Percentiles rank a stretch among this genome's conserved stretches.
Conservation (phyloP, 1,284 basidiomycete genomes). For the Cryptococcus hybrid region DNA sequence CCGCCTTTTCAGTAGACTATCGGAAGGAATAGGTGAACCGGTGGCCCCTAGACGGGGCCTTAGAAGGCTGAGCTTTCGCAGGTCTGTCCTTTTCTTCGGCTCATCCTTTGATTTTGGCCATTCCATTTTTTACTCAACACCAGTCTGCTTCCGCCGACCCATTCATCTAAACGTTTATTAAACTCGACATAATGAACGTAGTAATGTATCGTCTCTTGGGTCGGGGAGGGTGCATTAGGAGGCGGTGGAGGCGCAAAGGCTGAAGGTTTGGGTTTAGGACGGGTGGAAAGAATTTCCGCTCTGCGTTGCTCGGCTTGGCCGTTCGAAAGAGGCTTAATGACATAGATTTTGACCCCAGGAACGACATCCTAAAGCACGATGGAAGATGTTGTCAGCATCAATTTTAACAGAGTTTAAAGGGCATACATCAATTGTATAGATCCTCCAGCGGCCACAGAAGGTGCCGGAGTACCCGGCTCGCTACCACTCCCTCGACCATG, state of each 20-base stretch:
- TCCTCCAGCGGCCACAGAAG: conserved; percentile 64
- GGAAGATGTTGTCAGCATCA: conserved; percentile 4
- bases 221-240: conserved; percentile 53
- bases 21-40: conserved; percentile 25
- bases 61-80: conserved; percentile 31
- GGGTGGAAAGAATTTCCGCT: conserved; percentile 89
- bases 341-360: conserved; percentile 91
- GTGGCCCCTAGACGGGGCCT: conserved; percentile 20
- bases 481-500: conserved; percentile 28
- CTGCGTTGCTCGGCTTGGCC: conserved; percentile 80
- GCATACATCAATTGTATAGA: conserved; percentile 71
- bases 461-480: conserved; percentile 46
- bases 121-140: conserved; percentile 80
- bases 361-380: conserved; percentile 63
- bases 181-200: conserved; percentile 98
- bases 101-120: conserved; percentile 64
- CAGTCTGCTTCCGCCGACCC: conserved; percentile 88
- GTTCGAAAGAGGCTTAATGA: conserved; percentile 70
- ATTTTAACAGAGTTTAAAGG: background rate
- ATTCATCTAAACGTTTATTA: conserved; percentile 98
- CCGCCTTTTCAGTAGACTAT: conserved; percentile 64
- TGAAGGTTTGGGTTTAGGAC: conserved; percentile 65
- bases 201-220: conserved; percentile 67
- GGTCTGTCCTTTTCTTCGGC: conserved; percentile 50
- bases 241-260: conserved; percentile 59